Evolutionary conservation across 2,329 filamentous ascomycete species (phyloP).

Genomic region (Botrytis cinerea): DNA sequence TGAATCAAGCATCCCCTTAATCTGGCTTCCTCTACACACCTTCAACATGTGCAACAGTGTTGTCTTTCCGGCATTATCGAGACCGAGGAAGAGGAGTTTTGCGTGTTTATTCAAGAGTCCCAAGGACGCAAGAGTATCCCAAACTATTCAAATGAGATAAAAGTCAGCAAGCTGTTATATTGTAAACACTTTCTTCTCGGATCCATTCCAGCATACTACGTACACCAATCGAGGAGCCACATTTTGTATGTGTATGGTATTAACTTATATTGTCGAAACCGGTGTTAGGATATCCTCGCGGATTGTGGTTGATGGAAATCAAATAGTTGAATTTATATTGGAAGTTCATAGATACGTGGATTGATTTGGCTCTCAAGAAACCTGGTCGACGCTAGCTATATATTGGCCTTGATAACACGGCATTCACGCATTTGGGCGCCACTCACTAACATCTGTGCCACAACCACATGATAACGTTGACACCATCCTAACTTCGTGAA

Average conservation of each 20-base stretch:
- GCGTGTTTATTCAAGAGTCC: slow-evolving; percentile 94
- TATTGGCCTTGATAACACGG: not conserved
- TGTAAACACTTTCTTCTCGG: slow-evolving; percentile 19
- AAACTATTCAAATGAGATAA: slow-evolving; percentile 58
- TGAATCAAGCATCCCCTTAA: not conserved
- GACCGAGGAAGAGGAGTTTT: slow-evolving; percentile 89
- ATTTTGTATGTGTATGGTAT: slow-evolving; percentile 49
- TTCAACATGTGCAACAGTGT: slow-evolving; percentile 94
- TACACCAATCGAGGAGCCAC: slow-evolving; percentile 98
- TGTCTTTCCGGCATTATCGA: slow-evolving; percentile 94
- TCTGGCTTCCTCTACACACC: slow-evolving; percentile 53
- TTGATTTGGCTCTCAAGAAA: slow-evolving; percentile 25
- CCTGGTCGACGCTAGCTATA: slow-evolving; percentile 23
- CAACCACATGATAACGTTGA: slow-evolving; percentile 12
- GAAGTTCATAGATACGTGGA: slow-evolving; percentile 27
- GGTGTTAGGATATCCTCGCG: slow-evolving; percentile 16
- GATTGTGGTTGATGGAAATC: slow-evolving; percentile 19
- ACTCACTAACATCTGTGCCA: slow-evolving; percentile 9
- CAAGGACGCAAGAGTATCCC: slow-evolving; percentile 83
- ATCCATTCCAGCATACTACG: slow-evolving; percentile 42
- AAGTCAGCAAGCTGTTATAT: slow-evolving; percentile 39
- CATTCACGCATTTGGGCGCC: not conserved
- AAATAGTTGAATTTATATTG: slow-evolving; percentile 18
- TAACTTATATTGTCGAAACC: slow-evolving; percentile 14
- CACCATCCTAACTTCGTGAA: not conserved